phyloP scores from a whole-genome alignment of 129 eudicot genomes.

The Tanacetum coccineum region DNA sequence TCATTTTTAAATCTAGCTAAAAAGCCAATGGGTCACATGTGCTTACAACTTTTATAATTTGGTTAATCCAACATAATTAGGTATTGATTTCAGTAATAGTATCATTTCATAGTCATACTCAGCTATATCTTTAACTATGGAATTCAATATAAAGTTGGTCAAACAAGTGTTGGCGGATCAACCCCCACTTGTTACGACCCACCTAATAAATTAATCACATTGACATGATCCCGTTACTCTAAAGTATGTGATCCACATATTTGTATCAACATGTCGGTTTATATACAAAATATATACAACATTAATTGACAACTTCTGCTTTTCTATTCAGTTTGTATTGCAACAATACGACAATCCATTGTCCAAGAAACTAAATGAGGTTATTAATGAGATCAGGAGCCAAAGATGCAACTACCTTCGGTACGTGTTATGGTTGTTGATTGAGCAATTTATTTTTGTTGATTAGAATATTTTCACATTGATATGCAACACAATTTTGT shows the following conservation, averaged over 20 bases:
- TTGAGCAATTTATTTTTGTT: not conserved
- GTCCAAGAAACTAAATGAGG: conserved; percentile 88
- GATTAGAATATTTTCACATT: conserved; percentile 1
- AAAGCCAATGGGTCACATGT: too few relatives aligned
- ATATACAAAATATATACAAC: too few relatives aligned
- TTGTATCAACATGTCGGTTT: not conserved
- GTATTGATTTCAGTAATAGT: too few relatives aligned
- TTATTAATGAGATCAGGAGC: conserved; percentile 86
- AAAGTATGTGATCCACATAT: not conserved
- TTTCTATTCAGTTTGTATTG: conserved; percentile 61
- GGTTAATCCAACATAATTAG: too few relatives aligned
- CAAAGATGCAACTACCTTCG: conserved; percentile 94
- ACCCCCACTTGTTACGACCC: not conserved
- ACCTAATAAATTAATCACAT: not conserved
- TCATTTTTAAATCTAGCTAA: too few relatives aligned
- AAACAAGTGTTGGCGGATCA: not conserved
- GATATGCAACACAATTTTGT: not conserved
- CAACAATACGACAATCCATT: conserved; percentile 80
- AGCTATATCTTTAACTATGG: not conserved
- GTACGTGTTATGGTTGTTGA: conserved; percentile 31
- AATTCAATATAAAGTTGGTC: not conserved
- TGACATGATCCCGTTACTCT: not conserved
- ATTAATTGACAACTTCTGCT: not conserved
- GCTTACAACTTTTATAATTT: too few relatives aligned
- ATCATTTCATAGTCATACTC: too few relatives aligned